Percentiles rank a stretch among this genome's conserved stretches.
These are phyloP conservation scores for Linnemannia elongata DNA, from an alignment of 192 early-diverging fungal genomes.

Conservation along the genomic window DNA sequence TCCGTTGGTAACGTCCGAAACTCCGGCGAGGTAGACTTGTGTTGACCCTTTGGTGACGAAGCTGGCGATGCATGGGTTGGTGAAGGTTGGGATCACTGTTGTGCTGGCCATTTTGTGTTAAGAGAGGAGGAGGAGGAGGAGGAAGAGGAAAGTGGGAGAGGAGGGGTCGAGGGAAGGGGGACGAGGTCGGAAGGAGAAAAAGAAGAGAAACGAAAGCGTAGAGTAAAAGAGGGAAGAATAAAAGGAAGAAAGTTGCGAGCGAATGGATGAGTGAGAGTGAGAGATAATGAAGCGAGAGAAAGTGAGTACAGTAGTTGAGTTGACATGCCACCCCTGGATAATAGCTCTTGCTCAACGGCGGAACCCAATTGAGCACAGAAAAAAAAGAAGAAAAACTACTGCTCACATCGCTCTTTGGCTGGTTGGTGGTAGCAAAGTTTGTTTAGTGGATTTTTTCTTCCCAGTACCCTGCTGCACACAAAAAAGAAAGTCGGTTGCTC, in stretches of 20 bases:
- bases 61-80: constrained; percentile 31
- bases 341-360: too few relatives aligned
- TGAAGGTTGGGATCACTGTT: constrained; percentile 26
- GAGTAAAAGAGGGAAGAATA: not conserved
- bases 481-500: too few relatives aligned
- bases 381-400: too few relatives aligned
- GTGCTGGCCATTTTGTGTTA: constrained; percentile 12
- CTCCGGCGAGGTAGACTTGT: constrained; percentile 30
- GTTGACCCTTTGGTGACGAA: not conserved
- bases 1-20: constrained; percentile 13
- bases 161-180: not conserved
- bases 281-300: not conserved
- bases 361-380: not conserved
- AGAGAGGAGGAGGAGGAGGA: too few relatives aligned
- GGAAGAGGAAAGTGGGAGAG: not conserved
- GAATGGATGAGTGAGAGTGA: not conserved
- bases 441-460: too few relatives aligned
- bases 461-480: too few relatives aligned
- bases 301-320: not conserved
- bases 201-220: not conserved
- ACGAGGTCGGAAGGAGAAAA: not conserved
- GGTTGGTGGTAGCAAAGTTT: too few relatives aligned
- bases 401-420: too few relatives aligned
- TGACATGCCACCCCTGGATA: not conserved
- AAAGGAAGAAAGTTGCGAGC: not conserved